Base-by-base conservation (phyloP, 192 early-diverging fungal species). In the Umbelopsis vinacea region DNA sequence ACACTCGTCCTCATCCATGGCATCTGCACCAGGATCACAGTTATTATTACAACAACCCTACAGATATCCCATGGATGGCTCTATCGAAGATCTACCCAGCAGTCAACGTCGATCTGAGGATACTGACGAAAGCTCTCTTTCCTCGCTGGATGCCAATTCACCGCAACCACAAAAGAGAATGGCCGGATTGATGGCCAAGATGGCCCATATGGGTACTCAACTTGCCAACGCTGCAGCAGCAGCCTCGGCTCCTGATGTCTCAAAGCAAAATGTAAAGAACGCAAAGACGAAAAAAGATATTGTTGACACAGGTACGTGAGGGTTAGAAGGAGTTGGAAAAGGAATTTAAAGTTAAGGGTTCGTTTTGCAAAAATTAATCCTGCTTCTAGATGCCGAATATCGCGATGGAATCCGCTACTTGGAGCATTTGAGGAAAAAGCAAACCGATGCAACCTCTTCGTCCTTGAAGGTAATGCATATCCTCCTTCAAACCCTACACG, bases 231-330 rank as follows among this genome's bases (percentile, higher is more conserved):
- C 37, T 26, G 67, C 67, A 21, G 73, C 69, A 9, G 46, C 53
- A 3, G 38, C 69, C 12, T 46, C 71, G 26, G 33, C 54, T 17
- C 26, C 66, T n/a, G 79, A 81, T 53, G 48, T 70, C 12, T 68
- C 52, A 22, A 77, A 77, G 43, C 79, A 76, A 38, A 81, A 71
- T 63, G 67, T 66, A 1, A 73, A 70, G 67, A 69, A 69, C 40
- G 79, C 79, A 57, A 81, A 81, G 66, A 47, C 70, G 23, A 81
- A 81, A 52, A 81, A 81, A 38, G 79, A 81, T 45, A 77, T 81
- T n/a, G 63, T 53, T 11, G 79, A 81, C 22, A 50, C 70, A 29
- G 79, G 76, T 73, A 70, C 69, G 66, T 33, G 23, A 17, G 1
- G 29, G 29, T 29, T 3, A 40, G 15, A 2, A 40, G 40, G 12